These are phyloP conservation scores for Haplosporangium gracile DNA, from an alignment of 192 early-diverging fungal species.

Conservation along the genomic window DNA sequence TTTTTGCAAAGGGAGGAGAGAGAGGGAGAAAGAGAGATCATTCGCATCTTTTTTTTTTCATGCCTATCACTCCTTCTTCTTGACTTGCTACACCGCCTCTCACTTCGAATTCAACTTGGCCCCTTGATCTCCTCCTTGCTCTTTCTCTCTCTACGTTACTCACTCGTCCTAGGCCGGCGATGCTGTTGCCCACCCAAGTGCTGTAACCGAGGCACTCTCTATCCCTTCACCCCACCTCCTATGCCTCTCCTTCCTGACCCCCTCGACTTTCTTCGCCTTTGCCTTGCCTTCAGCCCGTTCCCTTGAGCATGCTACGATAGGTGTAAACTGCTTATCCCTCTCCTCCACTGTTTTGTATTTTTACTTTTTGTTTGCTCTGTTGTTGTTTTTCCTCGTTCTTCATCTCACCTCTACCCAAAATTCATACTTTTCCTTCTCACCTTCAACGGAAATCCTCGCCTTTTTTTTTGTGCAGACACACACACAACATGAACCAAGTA, in stretches of 20 bases:
- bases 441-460: neutral
- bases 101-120: neutral
- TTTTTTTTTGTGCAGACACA: neutral
- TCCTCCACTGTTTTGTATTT: neutral
- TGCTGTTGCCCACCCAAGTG: neutral
- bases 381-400: too few relatives aligned
- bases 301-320: too few relatives aligned
- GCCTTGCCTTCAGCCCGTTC: neutral
- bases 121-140: neutral
- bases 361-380: neutral
- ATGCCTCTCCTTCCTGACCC: too few relatives aligned
- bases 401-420: neutral
- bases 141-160: neutral
- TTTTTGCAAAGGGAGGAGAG: neutral
- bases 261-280: neutral
- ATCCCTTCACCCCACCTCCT: neutral
- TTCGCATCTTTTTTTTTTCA: neutral
- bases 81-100: neutral
- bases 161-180: neutral
- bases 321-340: neutral
- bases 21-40: neutral
- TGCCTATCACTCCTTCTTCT: neutral
- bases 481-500: neutral
- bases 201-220: neutral
- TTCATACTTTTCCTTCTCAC: neutral